Base-by-base conservation (phyloP, 2,329 filamentous ascomycete species). In the Drechslera avenae region DNA sequence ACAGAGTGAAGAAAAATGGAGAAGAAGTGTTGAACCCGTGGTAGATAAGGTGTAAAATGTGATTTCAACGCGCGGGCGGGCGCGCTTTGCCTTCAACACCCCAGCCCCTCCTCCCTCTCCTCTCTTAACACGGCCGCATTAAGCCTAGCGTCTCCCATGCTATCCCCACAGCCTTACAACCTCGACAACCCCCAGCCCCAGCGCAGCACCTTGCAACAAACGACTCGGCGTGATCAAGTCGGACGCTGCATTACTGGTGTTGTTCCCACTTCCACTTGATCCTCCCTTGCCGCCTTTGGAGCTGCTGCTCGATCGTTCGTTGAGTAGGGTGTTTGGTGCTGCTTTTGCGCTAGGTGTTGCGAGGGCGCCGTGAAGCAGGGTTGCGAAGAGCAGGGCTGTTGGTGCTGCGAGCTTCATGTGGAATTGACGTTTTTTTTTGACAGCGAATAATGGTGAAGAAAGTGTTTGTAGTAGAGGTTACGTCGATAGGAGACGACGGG, bases 381-480 rank as follows among this genome's bases (percentile, higher is more conserved):
- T 51, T 18, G 64, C 56, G 54, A 65, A 56, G 53, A 70, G 45
- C 28, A 70, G 42, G 10, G 60, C 50, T 35, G 62, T 43, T 41
- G 54, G 39, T 43, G 58, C 59, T 10, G 58, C 39, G 56, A 68
- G 40, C 52, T 60, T 71, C 68, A 72, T 73, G 28, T 5, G 63
- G 48, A 13, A 16, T 45, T 5, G 45, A 30, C 0, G 21, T 46
- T 2, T 32, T 35, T 16, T 50, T 40, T 30, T 37, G 16, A 46
- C 12, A 10, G 19, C 4, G 19, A 21, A 4, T n/a, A n/a, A n/a
- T n/a, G n/a, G n/a, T 13, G 4, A 17, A 17, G n/a, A 12, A 14
- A 32, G n/a, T 9, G 19, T 14, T 43, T 14, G 18, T 28, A 26
- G 21, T n/a, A 28, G 8, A 28, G 23, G 8, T 23, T 23, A 23